phyloP scores from a whole-genome alignment of 2,329 filamentous ascomycete species.

The Orbilia quercus region DNA sequence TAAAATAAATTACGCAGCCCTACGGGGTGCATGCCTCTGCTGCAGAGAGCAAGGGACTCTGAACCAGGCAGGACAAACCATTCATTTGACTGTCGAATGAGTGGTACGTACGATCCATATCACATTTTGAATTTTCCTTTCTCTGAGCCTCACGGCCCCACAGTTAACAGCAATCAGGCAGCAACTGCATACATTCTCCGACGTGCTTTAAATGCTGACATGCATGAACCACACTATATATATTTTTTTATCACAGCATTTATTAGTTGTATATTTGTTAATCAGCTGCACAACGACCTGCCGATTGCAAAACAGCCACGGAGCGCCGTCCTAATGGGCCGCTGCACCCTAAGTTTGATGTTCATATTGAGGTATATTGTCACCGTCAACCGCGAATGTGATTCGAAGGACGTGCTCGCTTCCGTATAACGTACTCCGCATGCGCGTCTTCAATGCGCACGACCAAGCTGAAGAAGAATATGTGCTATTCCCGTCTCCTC shows the following conservation, averaged over 20 bases:
- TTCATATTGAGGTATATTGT: not conserved
- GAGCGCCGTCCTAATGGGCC: constrained; percentile 22
- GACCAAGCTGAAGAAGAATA: not conserved
- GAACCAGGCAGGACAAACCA: too few relatives aligned
- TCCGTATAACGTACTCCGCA: not conserved
- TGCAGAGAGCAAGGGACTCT: too few relatives aligned
- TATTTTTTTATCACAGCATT: not conserved
- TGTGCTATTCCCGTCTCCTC: not conserved
- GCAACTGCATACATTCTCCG: constrained; percentile 19
- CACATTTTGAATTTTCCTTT: constrained; percentile 4
- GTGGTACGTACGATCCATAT: not conserved
- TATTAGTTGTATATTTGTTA: not conserved
- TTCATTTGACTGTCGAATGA: not conserved
- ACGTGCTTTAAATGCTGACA: constrained; percentile 45
- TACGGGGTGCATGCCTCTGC: constrained; percentile 37
- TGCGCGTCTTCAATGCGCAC: not conserved
- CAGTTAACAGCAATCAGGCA: constrained; percentile 16
- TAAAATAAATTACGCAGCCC: constrained; percentile 32
- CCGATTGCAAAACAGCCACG: not conserved
- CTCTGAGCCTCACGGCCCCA: constrained; percentile 37
- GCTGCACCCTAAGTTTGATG: not conserved
- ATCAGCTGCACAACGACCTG: constrained; percentile 20
- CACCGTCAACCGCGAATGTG: not conserved
- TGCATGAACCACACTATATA: constrained; percentile 32
- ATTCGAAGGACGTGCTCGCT: not conserved